Evolutionary conservation across 2,329 filamentous ascomycete species (phyloP), one percentile per base, ranked within the genome.

Genomic region (Neoarthrinium moseri): DNA sequence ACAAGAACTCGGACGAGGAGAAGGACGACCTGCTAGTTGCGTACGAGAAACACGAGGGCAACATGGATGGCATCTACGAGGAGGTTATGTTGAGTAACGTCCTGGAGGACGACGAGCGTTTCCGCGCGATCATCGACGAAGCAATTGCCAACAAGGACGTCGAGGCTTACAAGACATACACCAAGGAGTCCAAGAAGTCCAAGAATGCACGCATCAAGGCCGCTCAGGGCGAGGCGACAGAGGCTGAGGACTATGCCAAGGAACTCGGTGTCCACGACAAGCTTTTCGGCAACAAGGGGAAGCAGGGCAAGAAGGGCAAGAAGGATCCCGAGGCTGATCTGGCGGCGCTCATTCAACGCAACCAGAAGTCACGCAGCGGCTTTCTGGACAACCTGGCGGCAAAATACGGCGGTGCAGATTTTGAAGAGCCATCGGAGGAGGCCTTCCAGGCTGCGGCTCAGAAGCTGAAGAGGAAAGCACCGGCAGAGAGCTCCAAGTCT

Each of bases 1-100:
- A 97, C 74, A 91, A 92, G 69, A 81, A 82, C 15, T 91, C 89
- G 1, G 87, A 89, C 3, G 90, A 97, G 66, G 94, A 99, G 72
- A 81, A 78, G 56, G 75, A 78, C 38, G 91, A 95, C 61, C 57
- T 99, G 2, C 72, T 99, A 4, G 71, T 75, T 11, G 87, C 89
- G 2, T 99, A 92, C 67, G 82, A 83, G 56, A 74, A 83, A 53
- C 72, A 70, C 59, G 75, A 89, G 60, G 94, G 94, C 26, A 75
- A 87, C 51, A 83, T 97, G 81, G 81, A 87, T 57, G 68, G 68
- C 15, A 70, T 99, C 1, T 97, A 95, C 66, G 81, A 91, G 61
- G 72, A 73, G 0, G 86, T 99, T 32, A 95, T 99, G 84, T 76
- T 96, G 35, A 95, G 89, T 56, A 80, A 92, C 59, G 84, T 91